Evolutionary conservation across 306 rosid species (phyloP), one percentile per base, ranked within the genome.

Genomic region (Inga laurina): DNA sequence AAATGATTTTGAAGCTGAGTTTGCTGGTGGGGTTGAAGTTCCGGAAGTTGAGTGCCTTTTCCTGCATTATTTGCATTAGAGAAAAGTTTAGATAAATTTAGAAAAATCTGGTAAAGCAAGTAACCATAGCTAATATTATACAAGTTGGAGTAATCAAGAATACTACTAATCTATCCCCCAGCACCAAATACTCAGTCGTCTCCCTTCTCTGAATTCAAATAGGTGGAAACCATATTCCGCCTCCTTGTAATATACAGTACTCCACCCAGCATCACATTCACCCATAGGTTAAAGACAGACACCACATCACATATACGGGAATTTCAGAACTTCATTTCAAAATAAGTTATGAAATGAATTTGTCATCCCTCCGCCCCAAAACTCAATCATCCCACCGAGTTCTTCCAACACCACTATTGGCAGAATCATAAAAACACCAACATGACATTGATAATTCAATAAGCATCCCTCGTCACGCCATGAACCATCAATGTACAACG

Each of bases 1-100:
- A 83, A 93, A 82, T 43, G 87, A 78, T 68, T 89, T 90, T 9
- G 97, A 90, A 64, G 91, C 85, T 37, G 97, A 89, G 70, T 64
- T 79, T 37, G 87, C 94, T 14, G 37, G 87, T 49, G 59, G 84
- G 19, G 93, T 86, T 32, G 93, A 86, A 14, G 88, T 22, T 75
- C 88, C 83, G 24, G 98, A 90, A 52, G 44, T 59, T 27, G 90
- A 85, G 84, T 85, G 89, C 81, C 97, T 89, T 87, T 90, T 92
- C 92, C 99, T 96, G 97, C 86, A 90, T 22, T 85, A 64, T 65
- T 51, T 57, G 71, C 86, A 79, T 43, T 0, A 78, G 32, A 24
- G 72, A 83, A 79, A 18, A 18, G 59, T 44, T 32, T 19, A 46
- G n/a, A 67, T 0, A 45, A 84, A 39, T 67, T 76, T 49, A 18